Base-by-base conservation (phyloP, 2,329 filamentous ascomycete genomes). In the Orbilia blumenaviensis region DNA sequence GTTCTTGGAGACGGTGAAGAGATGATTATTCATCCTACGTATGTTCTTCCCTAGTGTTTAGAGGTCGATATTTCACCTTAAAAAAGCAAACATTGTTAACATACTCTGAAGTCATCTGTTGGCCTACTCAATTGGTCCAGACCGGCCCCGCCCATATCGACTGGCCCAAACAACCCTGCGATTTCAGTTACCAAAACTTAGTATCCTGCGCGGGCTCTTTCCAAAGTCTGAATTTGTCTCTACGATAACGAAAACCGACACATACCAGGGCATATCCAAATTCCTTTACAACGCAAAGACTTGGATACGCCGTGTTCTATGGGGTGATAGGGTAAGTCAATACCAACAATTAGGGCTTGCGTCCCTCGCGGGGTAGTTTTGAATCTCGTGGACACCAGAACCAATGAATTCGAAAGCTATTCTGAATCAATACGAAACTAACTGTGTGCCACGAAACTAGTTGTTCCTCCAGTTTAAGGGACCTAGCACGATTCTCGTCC, bases 401-500 rank as follows among this genome's bases (percentile, higher is more conserved):
- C n/a, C n/a, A n/a, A n/a, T n/a, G n/a, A n/a, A n/a, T n/a, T n/a
- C n/a, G n/a, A n/a, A n/a, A n/a, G n/a, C n/a, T n/a, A n/a, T n/a
- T n/a, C n/a, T n/a, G n/a, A n/a, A n/a, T n/a, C n/a, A n/a, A n/a
- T n/a, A n/a, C 32, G 6, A 8, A 34, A 34, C 32, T 34, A 8
- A 34, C 38, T 2, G 10, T 18, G 34, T 23, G 41, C 5, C 23
- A 23, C 38, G 23, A 21, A 18, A 16, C 2, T 56, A 80, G 83
- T 86, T 98, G 25, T 98, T 98, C 83, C 85, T 99, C 32, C 91
- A 92, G 81, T 97, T 99, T 82, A 88, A 90, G 68, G 95, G 95
- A 0, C 95, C 95, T 1, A 88, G 88, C 4, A 97, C 92, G 1
- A 88, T 99, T 56, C 86, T 98, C 46, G 85, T 99, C 80, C 96